Base-by-base conservation (phyloP, 176 grass and related monocot genomes). In the Hsuehochloa calcarea region DNA sequence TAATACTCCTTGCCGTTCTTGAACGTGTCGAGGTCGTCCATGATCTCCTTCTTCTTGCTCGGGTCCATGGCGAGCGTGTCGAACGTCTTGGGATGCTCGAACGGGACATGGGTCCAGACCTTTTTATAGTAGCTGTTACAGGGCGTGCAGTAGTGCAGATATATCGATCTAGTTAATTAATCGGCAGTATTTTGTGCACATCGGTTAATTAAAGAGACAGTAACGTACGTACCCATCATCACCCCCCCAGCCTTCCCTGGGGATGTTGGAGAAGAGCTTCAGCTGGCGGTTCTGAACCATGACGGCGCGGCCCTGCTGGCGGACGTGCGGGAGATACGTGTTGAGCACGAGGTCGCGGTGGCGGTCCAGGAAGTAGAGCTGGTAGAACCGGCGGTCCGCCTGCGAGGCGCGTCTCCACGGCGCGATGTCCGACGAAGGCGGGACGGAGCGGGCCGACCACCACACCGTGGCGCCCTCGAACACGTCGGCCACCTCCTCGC, bases 241-340 rank as follows among this genome's bases (percentile, higher is more conserved):
- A 72, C 27, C 54, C 69, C 71, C 54, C 69, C 71, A 87, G 8
- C 67, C 22, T 27, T 1, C 6, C 0, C 52, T 62, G 45, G 84
- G 68, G 87, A 84, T 87, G 84, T 92, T 92, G 44, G 87, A 87
- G 84, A 84, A 90, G 63, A 92, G 91, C 84, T 89, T 89, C 27
- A 84, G 55, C 64, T 75, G 87, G 0, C 91, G 84, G 84, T 84
- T 89, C 63, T 17, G 19, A 3, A 85, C 77, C 51, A 79, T 65
- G 45, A 85, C 69, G 63, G 37, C 75, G 64, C 87, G 87, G 22
- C 91, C 91, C 27, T 44, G 45, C 50, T 22, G 54, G 10, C 88
- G 49, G 26, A 92, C 70, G 54, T 60, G 65, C 8, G 69, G 47
- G 61, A 85, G 37, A 54, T 90, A 90, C 2, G 43, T 9, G 25